Percentiles rank a stretch among this genome's conserved stretches.
Evolutionary conservation across 2,329 filamentous ascomycete species (phyloP).

Genomic region (Beauveria brongniartii): DNA sequence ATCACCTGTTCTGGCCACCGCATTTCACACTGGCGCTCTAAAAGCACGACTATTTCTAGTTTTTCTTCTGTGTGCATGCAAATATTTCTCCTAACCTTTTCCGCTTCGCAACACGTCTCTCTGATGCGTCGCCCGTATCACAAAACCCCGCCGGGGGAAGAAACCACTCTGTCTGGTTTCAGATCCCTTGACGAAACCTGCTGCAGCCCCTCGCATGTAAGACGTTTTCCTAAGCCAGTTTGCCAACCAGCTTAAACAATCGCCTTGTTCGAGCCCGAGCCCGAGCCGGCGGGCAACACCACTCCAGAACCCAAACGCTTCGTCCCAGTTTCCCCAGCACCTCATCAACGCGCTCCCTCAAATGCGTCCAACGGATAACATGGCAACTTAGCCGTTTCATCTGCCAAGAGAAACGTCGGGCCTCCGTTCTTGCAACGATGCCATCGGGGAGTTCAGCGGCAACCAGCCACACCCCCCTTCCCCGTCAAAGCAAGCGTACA

Average conservation of each 20-base stretch:
- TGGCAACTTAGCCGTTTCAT: not conserved
- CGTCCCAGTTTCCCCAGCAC: too few relatives aligned
- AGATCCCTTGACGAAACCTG: not conserved
- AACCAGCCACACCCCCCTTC: too few relatives aligned
- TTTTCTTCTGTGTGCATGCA: not conserved
- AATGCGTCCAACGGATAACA: not conserved
- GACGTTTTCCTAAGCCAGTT: too few relatives aligned
- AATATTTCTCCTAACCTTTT: not conserved
- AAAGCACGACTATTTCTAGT: too few relatives aligned
- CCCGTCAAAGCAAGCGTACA: too few relatives aligned
- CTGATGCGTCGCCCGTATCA: not conserved
- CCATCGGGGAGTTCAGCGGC: too few relatives aligned
- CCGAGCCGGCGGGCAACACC: not conserved
- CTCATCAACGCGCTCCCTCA: too few relatives aligned
- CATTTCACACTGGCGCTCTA: not conserved
- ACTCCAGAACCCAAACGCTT: not conserved
- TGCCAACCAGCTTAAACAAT: too few relatives aligned
- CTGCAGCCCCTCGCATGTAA: too few relatives aligned
- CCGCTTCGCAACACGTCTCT: not conserved
- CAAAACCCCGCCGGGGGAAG: not conserved
- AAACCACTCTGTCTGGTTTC: not conserved
- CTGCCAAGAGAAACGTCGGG: not conserved
- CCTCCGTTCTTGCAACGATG: too few relatives aligned
- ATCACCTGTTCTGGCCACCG: not conserved
- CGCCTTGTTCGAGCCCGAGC: not conserved